Evolutionary conservation across 2,329 filamentous ascomycete genomes (phyloP).

Genomic region (Sporothrix pseudoabietina): DNA sequence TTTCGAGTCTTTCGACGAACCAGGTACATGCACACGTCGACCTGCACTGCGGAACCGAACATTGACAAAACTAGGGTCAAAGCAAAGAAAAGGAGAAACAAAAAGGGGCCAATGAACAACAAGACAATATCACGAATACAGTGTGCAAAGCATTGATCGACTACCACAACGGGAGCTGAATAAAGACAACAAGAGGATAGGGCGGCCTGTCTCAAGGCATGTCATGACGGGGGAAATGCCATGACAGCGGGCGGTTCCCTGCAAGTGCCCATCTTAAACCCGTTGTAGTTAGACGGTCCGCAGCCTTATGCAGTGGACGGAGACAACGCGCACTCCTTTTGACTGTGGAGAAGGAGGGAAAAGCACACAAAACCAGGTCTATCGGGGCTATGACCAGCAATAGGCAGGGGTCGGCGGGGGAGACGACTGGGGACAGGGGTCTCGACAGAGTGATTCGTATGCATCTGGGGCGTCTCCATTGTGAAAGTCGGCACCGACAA

Average conservation of each 20-base stretch:
- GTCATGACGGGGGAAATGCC: background rate
- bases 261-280: background rate
- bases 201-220: background rate
- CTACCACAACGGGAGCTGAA: background rate
- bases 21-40: background rate
- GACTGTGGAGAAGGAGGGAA: background rate
- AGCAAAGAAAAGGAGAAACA: background rate
- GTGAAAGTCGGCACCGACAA: background rate
- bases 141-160: background rate
- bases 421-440: background rate
- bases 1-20: background rate
- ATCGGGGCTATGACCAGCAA: background rate
- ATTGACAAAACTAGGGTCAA: background rate
- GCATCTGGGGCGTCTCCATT: background rate
- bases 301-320: background rate
- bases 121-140: background rate
- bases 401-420: background rate
- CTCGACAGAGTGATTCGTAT: background rate
- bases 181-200: background rate
- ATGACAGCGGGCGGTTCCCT: background rate
- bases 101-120: background rate
- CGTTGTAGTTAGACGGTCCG: background rate
- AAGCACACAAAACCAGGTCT: background rate
- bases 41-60: background rate
- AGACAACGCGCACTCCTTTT: background rate